Evolutionary conservation across 345 rosid species (phyloP), one percentile per base, ranked within the genome.

Genomic region (Citrus australasica): DNA sequence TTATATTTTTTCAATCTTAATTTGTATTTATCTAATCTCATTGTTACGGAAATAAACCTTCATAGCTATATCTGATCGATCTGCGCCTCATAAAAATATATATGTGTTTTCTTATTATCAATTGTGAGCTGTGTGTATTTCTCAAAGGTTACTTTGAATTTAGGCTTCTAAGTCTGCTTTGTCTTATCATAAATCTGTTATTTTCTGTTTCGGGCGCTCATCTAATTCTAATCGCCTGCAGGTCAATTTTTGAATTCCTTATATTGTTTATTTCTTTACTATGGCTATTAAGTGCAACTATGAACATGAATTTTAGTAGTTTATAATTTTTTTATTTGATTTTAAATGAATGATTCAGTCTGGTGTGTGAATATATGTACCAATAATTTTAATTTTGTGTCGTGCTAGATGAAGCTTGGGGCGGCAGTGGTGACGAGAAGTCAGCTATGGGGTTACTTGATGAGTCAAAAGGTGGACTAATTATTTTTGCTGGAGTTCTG

Each of bases 401-500:
- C n/a, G 2, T 71, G 65, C 19, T 70, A 80, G 87, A 73, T 53
- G 88, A 80, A 46, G 80, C 78, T 71, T 73, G 75, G 61, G 84
- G 81, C 56, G 82, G 81, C 73, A 79, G 63, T 67, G 76, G 61
- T 51, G 87, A 59, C 68, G 83, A 77, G 14, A 80, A 85, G 80
- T 79, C 68, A 16, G 69, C 17, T 67, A 17, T 62, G 21, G 84
- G 81, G 7, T 77, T 82, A 25, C 83, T 82, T 60, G 88, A 85
- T 67, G 88, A 76, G 51, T 79, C 80, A 30, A 87, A 83, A 87
- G 90, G 90, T 87, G 7, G 58, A 53, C 58, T 53, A 63, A 33
- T 27, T 56, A 42, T 38, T 59, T 21, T 17, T 46, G 61, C 46
- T 30, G 40, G 32, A 40, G 19, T 63, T 38, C 28, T 17, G 27